Conservation (phyloP, 805 yeast genomes). For the Yamadazyma olivae region DNA sequence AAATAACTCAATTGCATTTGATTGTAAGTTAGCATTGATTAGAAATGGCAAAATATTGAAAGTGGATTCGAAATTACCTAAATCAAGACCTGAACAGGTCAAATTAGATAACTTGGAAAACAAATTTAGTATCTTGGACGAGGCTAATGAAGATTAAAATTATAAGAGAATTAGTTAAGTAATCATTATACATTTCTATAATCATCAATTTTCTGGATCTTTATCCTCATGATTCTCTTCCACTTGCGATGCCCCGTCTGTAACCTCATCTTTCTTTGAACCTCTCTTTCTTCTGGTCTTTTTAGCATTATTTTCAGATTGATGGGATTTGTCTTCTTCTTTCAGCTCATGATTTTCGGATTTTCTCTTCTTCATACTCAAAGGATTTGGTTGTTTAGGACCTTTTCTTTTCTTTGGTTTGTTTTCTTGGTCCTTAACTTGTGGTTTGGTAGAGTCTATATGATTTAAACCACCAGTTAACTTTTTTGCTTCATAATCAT, state of each 20-base stretch:
- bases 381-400: conserved; percentile 84
- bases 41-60: conserved; percentile 16
- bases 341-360: conserved; percentile 11
- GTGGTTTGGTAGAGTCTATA: conserved; percentile 22
- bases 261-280: no score
- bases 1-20: conserved; percentile 46
- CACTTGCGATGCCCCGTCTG: no score
- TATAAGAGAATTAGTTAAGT: background rate
- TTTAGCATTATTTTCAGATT: conserved; percentile 6
- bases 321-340: background rate
- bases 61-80: conserved; percentile 8
- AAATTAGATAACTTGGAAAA: conserved; percentile 10
- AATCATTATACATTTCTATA: conserved; percentile 3
- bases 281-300: conserved; percentile 22
- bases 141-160: no score
- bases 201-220: background rate
- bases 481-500: conserved; percentile 60
- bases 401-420: conserved; percentile 55
- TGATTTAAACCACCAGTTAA: conserved; percentile 78
- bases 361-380: conserved; percentile 80
- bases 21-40: conserved; percentile 45
- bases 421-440: background rate
- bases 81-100: background rate
- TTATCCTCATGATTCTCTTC: no score
- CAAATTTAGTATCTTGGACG: conserved; percentile 6